A percentile compares a stretch with the other conserved stretches of the same genome.
phyloP scores from a whole-genome alignment of 257 asterid species.

The Jacaranda copaia region DNA sequence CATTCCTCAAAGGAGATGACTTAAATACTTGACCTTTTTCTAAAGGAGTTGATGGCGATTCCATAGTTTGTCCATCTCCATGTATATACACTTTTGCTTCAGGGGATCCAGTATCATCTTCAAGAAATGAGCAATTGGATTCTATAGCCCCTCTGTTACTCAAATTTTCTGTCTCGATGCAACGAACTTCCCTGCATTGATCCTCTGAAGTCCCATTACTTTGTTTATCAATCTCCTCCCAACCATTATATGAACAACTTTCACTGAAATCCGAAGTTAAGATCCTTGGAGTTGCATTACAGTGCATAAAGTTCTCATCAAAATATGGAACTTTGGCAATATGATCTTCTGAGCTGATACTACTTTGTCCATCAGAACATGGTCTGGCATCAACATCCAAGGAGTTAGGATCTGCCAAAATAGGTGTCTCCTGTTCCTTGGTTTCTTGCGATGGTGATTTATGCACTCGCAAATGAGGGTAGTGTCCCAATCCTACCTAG shows the following conservation, averaged over 20 bases:
- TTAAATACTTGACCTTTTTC: conserved; percentile 34
- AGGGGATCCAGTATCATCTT: conserved; percentile 41
- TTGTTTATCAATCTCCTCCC: conserved; percentile 85
- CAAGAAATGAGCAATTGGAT: conserved; percentile 36
- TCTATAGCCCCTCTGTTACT: conserved; percentile 42
- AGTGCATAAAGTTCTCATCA: conserved; percentile 48
- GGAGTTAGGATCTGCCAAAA: conserved; percentile 53
- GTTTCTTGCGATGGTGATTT: conserved; percentile 53
- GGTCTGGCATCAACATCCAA: conserved; percentile 50
- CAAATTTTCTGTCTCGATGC: conserved; percentile 66
- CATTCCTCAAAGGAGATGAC: conserved; percentile 42
- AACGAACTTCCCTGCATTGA: conserved; percentile 80
- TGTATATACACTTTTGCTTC: conserved; percentile 30
- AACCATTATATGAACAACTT: conserved; percentile 64
- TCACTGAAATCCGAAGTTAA: conserved; percentile 60
- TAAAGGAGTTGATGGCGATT: conserved; percentile 37
- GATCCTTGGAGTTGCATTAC: conserved; percentile 29
- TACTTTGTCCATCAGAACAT: conserved; percentile 67
- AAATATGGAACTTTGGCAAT: conserved; percentile 60
- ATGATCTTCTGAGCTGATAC: conserved; percentile 71
- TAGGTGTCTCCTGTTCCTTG: conserved; percentile 49
- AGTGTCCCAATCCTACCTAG: conserved; percentile 70
- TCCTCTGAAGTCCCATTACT: conserved; percentile 77
- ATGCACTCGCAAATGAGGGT: conserved; percentile 71
- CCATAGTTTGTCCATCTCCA: conserved; percentile 31